A percentile compares a stretch with the other conserved stretches of the same genome.
phyloP scores from a whole-genome alignment of 2,329 filamentous ascomycete species.

The Rhynchosporium graminicola region DNA sequence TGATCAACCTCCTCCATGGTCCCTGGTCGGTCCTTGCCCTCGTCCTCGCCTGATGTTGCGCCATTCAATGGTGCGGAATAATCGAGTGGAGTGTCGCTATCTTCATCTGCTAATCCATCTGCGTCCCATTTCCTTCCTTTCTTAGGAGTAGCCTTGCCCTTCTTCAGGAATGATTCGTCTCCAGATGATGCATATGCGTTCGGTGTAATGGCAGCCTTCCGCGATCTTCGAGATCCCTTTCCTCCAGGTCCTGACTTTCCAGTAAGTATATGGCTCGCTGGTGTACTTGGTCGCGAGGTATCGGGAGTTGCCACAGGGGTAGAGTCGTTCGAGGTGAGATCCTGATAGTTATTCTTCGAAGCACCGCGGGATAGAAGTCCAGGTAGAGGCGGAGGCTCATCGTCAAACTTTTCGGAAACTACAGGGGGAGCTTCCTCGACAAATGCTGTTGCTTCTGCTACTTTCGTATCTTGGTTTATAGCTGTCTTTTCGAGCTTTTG shows the following conservation, averaged over 20 bases:
- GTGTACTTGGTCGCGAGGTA: constrained; percentile 78
- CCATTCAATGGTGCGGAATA: constrained; percentile 71
- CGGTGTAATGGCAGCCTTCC: constrained; percentile 63
- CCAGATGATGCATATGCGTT: constrained; percentile 74
- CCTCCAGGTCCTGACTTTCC: constrained; percentile 73
- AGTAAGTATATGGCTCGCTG: constrained; percentile 67
- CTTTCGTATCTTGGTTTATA: constrained; percentile 35
- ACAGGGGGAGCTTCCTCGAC: constrained; percentile 32
- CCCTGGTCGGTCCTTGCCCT: constrained; percentile 53
- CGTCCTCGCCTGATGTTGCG: constrained; percentile 54
- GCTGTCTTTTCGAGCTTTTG: constrained; percentile 71
- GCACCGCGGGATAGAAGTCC: constrained; percentile 38
- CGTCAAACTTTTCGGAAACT: constrained; percentile 35
- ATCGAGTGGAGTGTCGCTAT: constrained; percentile 76
- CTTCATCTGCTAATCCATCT: constrained; percentile 81
- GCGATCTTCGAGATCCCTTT: constrained; percentile 78
- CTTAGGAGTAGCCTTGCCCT: constrained; percentile 65
- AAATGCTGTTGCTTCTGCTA: constrained; percentile 33
- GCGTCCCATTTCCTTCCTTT: constrained; percentile 91
- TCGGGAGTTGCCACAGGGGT: constrained; percentile 72
- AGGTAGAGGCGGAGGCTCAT: constrained; percentile 53
- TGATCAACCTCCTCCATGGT: constrained; percentile 74
- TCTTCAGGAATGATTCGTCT: constrained; percentile 69
- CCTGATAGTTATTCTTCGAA: constrained; percentile 37
- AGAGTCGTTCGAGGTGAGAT: constrained; percentile 51